Evolutionary conservation across 2,329 filamentous ascomycete species (phyloP), one percentile per base, ranked within the genome.

Genomic region (Chrysoporthe puriensis): DNA sequence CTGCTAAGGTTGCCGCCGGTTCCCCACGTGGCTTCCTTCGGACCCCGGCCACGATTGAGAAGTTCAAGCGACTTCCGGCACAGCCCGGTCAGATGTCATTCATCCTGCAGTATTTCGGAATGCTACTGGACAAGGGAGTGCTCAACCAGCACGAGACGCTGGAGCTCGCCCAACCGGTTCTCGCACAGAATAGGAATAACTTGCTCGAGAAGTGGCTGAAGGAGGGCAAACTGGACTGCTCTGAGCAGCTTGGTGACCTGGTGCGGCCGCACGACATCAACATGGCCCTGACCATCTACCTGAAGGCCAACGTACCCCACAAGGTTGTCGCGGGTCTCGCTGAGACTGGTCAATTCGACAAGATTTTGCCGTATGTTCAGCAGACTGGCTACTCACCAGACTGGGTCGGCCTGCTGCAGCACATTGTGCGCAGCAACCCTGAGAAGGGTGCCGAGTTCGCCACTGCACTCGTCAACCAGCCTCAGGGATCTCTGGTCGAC

Each of bases 191-290:
- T 79, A 90, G 96, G 72, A 98, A 97, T 82, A 93, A 98, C 76
- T 84, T 99, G 36, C 87, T 99, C 40, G 96, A 98, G 82, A 99
- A 99, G 81, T 99, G 96, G 96, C 87, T 98, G 79, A 91, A 91
- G 76, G 96, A 98, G 81, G 91, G 93, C 80, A 99, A 99, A 84
- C 86, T 99, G 56, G 93, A 96, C 78, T 94, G 92, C 81, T 98
- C 96, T 0, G 96, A 99, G 82, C 93, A 97, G 79, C 88, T 99
- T 62, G 96, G 96, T 82, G 96, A 99, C 78, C 88, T 97, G 74
- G 92, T 98, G 62, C 92, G 96, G 60, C 86, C 91, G 26, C 93
- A 97, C 74, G 96, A 99, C 77, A 85, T 97, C 75, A 90, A 91
- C 77, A 86, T 98, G 76, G 96, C 96, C 40, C 84, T 99, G 67